Base-by-base conservation (phyloP, 371 early-diverging fungal species). In the Capillidium heterosporum region DNA sequence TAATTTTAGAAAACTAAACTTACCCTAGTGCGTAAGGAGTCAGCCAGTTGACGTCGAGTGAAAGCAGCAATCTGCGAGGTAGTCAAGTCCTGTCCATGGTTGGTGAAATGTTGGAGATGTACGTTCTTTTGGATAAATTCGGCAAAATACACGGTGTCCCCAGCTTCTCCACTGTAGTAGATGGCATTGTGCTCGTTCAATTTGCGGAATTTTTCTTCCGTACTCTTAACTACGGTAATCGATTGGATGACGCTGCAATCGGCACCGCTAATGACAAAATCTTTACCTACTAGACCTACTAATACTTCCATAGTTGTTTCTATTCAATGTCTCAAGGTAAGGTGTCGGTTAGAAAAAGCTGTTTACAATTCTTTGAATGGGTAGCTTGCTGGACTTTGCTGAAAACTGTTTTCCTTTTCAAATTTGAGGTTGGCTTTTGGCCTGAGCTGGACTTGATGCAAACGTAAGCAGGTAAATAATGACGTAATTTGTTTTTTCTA, bases 111-210 rank as follows among this genome's bases (percentile, higher is more conserved):
- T 66, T 91, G 90, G n/a, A 95, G 78, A 66, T 83, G 78, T 58
- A 87, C 73, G 67, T 95, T 96, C 62, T 85, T 77, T 66, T 91
- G 89, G 59, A 96, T 85, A 68, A 87, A 96, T 73, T 96, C 97
- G 47, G 91, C 81, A 75, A 95, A 96, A 64, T 89, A 83, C 46
- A 85, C 83, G 2, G 89, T 83, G 64, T 96, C 97, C 51, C 95
- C 95, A n/a, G 90, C 74, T 67, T 91, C 95, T 58, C 97, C 97
- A 35, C 82, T 70, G 60, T 80, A 91, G 39, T 87, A 66, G 80
- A 97, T 73, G 15, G 89, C 62, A 15, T 84, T 82, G 64, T 89
- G 80, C 56, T 80, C 65, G 71, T 82, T 87, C 56, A 97, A 76
- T 28, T 73, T 70, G 57, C 87, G 80, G 35, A 85, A 79, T 71